Evolutionary conservation across 208 protist genomes (phyloP).

Genomic region (Crithidia mellificae): DNA sequence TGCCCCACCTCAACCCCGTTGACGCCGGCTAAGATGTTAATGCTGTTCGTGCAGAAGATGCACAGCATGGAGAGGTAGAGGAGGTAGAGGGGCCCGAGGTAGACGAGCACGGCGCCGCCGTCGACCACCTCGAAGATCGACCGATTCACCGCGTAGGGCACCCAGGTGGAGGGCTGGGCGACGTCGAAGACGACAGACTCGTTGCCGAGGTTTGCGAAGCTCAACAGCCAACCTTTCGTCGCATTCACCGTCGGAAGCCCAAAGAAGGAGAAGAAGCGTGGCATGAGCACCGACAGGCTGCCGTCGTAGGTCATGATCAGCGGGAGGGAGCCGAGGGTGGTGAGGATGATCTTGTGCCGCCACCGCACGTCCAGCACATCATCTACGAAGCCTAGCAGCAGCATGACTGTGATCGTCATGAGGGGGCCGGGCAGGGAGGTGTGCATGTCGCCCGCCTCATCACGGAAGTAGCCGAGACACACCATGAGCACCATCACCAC

Average conservation of each 20-base stretch:
- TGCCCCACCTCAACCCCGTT: constrained; percentile 98
- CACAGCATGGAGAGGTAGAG: constrained; percentile 96
- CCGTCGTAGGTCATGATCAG: constrained; percentile 93
- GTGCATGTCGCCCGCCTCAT: constrained; percentile 43
- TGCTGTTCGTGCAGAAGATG: constrained; percentile 99
- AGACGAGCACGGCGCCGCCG: constrained; percentile 39
- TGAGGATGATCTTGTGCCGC: constrained; percentile 98
- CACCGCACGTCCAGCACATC: constrained; percentile 99
- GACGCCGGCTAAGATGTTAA: constrained; percentile 99
- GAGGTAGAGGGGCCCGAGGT: constrained; percentile 94
- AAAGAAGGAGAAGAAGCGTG: constrained; percentile 45
- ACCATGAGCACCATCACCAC: constrained; percentile 54
- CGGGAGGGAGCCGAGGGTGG: constrained; percentile 94
- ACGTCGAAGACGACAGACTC: neutral
- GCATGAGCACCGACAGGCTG: constrained; percentile 88
- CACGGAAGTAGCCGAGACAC: constrained; percentile 37
- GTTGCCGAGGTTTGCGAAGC: constrained; percentile 5
- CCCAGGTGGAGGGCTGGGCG: constrained; percentile 12
- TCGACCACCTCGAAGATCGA: constrained; percentile 20
- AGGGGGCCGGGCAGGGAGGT: constrained; percentile 76
- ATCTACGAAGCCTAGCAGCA: constrained; percentile 99
- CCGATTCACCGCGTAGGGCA: constrained; percentile 13
- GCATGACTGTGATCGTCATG: constrained; percentile 96
- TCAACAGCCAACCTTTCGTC: constrained; percentile 14
- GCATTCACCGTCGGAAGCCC: constrained; percentile 24